Evolutionary conservation across 106 monocot genomes (phyloP).

Genomic region (Dendrobium chrysotoxum): DNA sequence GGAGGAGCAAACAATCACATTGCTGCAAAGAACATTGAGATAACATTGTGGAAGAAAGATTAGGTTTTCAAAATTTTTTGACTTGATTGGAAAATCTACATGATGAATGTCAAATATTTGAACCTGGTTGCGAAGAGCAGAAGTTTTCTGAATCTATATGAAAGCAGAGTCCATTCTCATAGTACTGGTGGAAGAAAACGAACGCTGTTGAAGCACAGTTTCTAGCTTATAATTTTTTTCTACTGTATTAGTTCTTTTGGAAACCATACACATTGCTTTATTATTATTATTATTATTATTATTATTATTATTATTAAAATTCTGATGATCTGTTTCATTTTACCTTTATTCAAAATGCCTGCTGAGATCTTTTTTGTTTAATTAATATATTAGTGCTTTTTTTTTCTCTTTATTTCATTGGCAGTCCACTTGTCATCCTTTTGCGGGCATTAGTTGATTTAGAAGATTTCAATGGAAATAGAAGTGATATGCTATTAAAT

Average conservation of each 20-base stretch:
- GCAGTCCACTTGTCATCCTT: conserved; percentile 62
- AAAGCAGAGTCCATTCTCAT: not conserved
- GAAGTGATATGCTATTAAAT: conserved; percentile 26
- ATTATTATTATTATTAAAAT: not conserved
- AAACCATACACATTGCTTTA: not conserved
- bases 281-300: not conserved
- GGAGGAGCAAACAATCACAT: not conserved
- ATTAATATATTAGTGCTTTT: not conserved
- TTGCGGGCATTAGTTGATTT: conserved; percentile 40
- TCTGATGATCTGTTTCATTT: not conserved
- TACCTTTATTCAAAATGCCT: not conserved
- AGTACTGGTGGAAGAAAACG: not conserved
- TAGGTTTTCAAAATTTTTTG: not conserved
- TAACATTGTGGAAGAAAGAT: not conserved
- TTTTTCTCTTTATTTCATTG: conserved; percentile 4
- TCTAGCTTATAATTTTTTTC: too few species aligned
- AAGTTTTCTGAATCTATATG: not conserved
- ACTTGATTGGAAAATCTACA: not conserved
- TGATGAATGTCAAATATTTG: not conserved
- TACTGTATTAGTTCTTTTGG: not conserved
- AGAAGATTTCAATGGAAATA: conserved; percentile 9
- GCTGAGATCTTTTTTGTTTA: not conserved
- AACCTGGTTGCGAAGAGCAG: not conserved
- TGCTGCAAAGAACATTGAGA: not conserved
- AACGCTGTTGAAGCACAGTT: too few species aligned